These are phyloP conservation scores for Arthrobotrys sphaeroides DNA, from an alignment of 2,329 filamentous ascomycete genomes.

Conservation along the genomic window DNA sequence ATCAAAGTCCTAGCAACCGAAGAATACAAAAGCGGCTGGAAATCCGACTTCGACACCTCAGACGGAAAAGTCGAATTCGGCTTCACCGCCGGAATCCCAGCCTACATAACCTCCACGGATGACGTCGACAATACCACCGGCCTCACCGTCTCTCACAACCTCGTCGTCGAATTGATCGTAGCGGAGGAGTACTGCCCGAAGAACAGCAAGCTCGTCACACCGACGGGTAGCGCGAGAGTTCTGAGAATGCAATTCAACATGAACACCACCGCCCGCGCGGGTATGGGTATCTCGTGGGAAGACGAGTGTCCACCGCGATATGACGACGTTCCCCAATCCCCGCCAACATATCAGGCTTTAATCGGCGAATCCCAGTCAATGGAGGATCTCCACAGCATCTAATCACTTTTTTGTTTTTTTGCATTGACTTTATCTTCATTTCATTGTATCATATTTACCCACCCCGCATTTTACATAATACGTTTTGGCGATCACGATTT, in stretches of 20 bases:
- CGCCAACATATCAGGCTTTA: constrained; percentile 71
- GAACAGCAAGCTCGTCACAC: constrained; percentile 77
- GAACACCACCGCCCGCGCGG: constrained; percentile 80
- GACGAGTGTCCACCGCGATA: constrained; percentile 95
- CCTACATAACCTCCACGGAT: constrained; percentile 74
- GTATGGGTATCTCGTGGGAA: constrained; percentile 94
- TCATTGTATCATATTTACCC: constrained; percentile 41
- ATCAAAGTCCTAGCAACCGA: constrained; percentile 80
- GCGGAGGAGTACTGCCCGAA: constrained; percentile 81
- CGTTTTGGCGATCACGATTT: constrained; percentile 11
- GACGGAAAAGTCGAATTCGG: constrained; percentile 83
- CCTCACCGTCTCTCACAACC: constrained; percentile 80
- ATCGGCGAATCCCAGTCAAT: constrained; percentile 28
- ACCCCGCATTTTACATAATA: constrained; percentile 21
- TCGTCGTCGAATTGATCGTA: constrained; percentile 92
- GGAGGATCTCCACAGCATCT: constrained; percentile 36
- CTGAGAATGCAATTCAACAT: constrained; percentile 90
- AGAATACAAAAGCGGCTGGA: constrained; percentile 89
- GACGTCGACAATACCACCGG: constrained; percentile 79
- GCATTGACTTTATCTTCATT: constrained; percentile 20
- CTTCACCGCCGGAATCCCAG: constrained; percentile 73
- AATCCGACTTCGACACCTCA: constrained; percentile 75
- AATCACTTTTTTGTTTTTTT: neutral
- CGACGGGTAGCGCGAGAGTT: constrained; percentile 89
- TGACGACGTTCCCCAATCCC: constrained; percentile 87